phyloP scores from a whole-genome alignment of 2,329 filamentous ascomycete genomes.

The Nigrospora oryzae region DNA sequence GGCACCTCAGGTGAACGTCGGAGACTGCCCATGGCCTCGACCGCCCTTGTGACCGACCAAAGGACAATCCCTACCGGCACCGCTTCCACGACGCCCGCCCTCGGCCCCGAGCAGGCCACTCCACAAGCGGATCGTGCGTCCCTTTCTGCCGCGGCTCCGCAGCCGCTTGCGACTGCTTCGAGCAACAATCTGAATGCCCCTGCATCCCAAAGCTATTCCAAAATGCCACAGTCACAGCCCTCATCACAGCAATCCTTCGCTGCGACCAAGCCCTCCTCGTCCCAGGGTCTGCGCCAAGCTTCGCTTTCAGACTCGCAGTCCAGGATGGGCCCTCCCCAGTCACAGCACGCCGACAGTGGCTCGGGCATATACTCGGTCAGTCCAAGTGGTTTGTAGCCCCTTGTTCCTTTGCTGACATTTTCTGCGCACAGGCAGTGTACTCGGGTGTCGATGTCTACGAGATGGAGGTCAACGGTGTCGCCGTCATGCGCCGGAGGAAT shows the following conservation, averaged over 20 bases:
- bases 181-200: constrained; percentile 14
- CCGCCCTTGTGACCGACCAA: constrained; percentile 21
- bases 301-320: constrained; percentile 27
- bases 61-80: constrained; percentile 5
- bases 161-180: constrained; percentile 6
- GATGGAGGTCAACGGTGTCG: constrained; percentile 90
- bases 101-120: not conserved
- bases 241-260: constrained; percentile 48
- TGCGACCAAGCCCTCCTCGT: constrained; percentile 45
- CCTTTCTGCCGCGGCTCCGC: constrained; percentile 7
- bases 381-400: constrained; percentile 1
- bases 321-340: constrained; percentile 16
- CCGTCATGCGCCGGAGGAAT: constrained; percentile 89
- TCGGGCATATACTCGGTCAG: constrained; percentile 57
- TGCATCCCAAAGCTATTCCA: constrained; percentile 15
- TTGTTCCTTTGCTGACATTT: constrained; percentile 7
- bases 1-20: no score
- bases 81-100: constrained; percentile 8
- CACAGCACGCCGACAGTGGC: constrained; percentile 22
- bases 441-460: constrained; percentile 96
- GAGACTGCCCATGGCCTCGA: constrained; percentile 23
- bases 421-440: constrained; percentile 61
- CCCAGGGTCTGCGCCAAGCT: constrained; percentile 33
- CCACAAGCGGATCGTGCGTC: constrained; percentile 6
- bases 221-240: constrained; percentile 38